Conservation (phyloP, 1,139 yeast species). For the Blastobotrys arbuscula region DNA sequence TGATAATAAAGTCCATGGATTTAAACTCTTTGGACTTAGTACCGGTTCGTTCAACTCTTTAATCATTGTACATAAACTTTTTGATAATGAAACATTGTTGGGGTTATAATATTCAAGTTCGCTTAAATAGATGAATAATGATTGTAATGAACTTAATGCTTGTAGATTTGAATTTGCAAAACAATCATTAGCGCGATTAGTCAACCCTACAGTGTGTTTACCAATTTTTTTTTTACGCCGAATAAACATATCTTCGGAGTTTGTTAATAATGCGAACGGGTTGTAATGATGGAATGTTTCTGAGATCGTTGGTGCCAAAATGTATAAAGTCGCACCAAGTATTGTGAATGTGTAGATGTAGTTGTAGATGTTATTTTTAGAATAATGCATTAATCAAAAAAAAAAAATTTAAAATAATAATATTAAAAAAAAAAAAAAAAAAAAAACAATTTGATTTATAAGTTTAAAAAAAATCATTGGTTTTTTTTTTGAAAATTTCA, state of each 20-base stretch:
- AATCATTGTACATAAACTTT: conserved; percentile 50
- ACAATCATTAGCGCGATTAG: conserved; percentile 81
- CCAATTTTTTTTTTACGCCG: conserved; percentile 24
- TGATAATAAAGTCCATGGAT: conserved; percentile 75
- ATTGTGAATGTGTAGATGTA: not conserved
- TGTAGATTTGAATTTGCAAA: conserved; percentile 90
- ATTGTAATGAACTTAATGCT: conserved; percentile 69
- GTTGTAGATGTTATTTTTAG: not conserved
- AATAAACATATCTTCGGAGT: conserved; percentile 10
- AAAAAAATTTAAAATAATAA: too few relatives aligned
- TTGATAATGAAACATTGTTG: conserved; percentile 14
- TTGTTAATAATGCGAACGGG: not conserved
- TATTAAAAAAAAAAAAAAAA: too few relatives aligned
- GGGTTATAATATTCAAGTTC: conserved; percentile 16
- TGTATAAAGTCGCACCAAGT: not conserved
- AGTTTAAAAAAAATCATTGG: too few relatives aligned
- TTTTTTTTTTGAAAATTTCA: too few relatives aligned
- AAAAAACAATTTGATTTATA: too few relatives aligned
- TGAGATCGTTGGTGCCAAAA: not conserved
- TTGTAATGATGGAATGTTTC: not conserved
- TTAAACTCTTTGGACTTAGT: conserved; percentile 47
- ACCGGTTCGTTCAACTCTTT: conserved; percentile 60
- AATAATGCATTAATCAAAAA: not conserved
- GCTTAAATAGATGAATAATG: conserved; percentile 54
- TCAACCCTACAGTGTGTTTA: conserved; percentile 66